Conservation (phyloP, 2,329 filamentous ascomycete genomes). For the Beauveria scarabaeidicola region DNA sequence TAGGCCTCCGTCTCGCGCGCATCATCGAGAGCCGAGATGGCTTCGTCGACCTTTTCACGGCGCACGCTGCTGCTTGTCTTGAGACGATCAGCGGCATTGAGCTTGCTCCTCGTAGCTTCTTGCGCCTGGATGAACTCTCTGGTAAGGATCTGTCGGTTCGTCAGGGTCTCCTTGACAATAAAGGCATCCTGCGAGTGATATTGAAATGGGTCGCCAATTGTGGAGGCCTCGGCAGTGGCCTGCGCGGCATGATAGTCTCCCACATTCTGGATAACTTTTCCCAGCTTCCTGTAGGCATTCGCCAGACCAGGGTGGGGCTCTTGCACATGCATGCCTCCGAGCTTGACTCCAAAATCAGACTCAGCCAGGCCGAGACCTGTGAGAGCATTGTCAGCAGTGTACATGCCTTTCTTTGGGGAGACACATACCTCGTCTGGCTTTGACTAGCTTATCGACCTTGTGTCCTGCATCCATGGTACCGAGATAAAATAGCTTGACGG, state of each 20-base stretch:
- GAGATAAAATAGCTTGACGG: constrained; percentile 93
- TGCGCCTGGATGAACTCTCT: constrained; percentile 90
- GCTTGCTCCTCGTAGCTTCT: constrained; percentile 71
- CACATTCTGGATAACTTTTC: constrained; percentile 84
- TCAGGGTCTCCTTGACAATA: constrained; percentile 96
- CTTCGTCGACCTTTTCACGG: constrained; percentile 94
- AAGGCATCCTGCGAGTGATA: constrained; percentile 95
- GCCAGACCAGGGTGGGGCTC: constrained; percentile 82
- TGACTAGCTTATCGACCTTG: constrained; percentile 91
- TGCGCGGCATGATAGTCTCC: constrained; percentile 95
- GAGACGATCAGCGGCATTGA: constrained; percentile 78
- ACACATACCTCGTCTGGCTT: constrained; percentile 69
- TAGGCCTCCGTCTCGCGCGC: constrained; percentile 74
- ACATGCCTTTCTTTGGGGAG: not conserved
- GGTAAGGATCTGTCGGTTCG: constrained; percentile 92
- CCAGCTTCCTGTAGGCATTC: constrained; percentile 89
- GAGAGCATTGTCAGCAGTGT: constrained; percentile 16
- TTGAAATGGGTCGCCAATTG: constrained; percentile 83
- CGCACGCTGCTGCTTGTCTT: constrained; percentile 81
- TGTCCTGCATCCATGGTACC: constrained; percentile 95
- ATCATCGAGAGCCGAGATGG: constrained; percentile 84
- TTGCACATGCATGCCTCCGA: constrained; percentile 78
- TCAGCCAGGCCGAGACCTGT: constrained; percentile 86
- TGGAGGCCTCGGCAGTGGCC: constrained; percentile 92
- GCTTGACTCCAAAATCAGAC: constrained; percentile 85